Conservation (phyloP, 495 filamentous ascomycete genomes). For the Pyrenula massariospora region DNA sequence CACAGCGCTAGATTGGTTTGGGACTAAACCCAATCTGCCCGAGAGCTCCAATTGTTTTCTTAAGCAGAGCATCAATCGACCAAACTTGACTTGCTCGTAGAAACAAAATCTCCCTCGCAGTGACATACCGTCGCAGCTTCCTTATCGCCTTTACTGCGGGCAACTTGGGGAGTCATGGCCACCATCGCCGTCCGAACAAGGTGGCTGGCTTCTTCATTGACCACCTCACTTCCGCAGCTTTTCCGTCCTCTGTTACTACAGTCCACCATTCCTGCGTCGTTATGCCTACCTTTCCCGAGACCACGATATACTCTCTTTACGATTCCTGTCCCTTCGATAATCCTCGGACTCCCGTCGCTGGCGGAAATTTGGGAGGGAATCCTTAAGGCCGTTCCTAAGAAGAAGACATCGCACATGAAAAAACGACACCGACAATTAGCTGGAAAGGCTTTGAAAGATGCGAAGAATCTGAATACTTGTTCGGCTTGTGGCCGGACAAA, state of each 20-base stretch:
- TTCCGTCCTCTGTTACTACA: conserved; percentile 19
- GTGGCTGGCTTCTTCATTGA: not conserved
- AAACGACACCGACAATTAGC: conserved; percentile 87
- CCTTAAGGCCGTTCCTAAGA: conserved; percentile 90
- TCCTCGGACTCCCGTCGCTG: conserved; percentile 30
- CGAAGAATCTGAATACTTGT: conserved; percentile 74
- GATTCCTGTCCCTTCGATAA: conserved; percentile 23
- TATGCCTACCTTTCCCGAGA: conserved; percentile 10
- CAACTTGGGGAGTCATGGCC: not conserved
- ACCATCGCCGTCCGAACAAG: not conserved
- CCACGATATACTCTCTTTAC: not conserved
- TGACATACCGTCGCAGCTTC: too few species aligned
- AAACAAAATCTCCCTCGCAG: too few species aligned
- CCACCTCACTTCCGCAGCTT: conserved; percentile 2
- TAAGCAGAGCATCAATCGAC: too few species aligned
- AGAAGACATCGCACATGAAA: conserved; percentile 97
- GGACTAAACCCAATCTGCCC: not conserved
- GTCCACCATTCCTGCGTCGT: conserved; percentile 23
- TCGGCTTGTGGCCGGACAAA: conserved; percentile 80
- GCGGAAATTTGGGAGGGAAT: conserved; percentile 79
- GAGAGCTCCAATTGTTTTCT: not conserved
- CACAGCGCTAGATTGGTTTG: not conserved
- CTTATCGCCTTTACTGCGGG: not conserved
- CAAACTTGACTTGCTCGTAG: too few species aligned
- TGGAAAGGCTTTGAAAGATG: conserved; percentile 85